Base-by-base conservation (phyloP, 2,329 filamentous ascomycete genomes). In the Neodidymelliopsis sp. region DNA sequence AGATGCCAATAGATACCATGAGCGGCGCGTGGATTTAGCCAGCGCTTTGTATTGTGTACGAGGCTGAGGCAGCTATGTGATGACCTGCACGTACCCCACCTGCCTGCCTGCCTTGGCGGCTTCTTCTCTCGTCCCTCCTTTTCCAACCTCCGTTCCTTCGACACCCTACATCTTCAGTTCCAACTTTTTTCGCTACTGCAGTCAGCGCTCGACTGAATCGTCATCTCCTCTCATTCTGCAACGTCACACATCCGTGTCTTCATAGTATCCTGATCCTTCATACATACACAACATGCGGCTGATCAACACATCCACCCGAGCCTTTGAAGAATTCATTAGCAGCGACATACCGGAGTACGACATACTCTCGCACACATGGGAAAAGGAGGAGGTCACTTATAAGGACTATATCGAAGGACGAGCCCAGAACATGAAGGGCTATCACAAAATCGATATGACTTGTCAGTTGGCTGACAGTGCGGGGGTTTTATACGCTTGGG, bases 311-410 rank as follows among this genome's bases (percentile, higher is more conserved):
- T 3, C 4, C 2, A 51, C 29, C 4, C 15, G 31, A 2, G 6
- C 18, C 4, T 20, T 46, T 13, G 24, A 46, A 16, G 36, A 41
- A 10, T 47, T 39, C 27, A 25, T 31, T 12, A 36, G 40, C 11
- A 22, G 15, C 6, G 18, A 41, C 2, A 35, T 54, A 6, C 51
- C 40, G 1, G 15, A 4, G 1, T 54, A 49, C 19, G 50, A 40
- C 6, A 49, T 49, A 6, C 45, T 49, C 2, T 49, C 45, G 10
- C 45, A 49, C 12, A 49, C 39, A 2, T 54, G 45, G 45, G 45
- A 49, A 13, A n/a, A 34, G 10, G 45, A 49, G 18, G 50, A 54
- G 13, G 50, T 54, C 4, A 13, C 45, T 0, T 41, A 27, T 13
- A 28, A 43, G 16, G 13, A 54, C 16, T 34, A 29, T 9, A 7